Evolutionary conservation across 2,329 filamentous ascomycete species (phyloP), one percentile per base, ranked within the genome.

Genomic region (Geoglossum cookeanum): DNA sequence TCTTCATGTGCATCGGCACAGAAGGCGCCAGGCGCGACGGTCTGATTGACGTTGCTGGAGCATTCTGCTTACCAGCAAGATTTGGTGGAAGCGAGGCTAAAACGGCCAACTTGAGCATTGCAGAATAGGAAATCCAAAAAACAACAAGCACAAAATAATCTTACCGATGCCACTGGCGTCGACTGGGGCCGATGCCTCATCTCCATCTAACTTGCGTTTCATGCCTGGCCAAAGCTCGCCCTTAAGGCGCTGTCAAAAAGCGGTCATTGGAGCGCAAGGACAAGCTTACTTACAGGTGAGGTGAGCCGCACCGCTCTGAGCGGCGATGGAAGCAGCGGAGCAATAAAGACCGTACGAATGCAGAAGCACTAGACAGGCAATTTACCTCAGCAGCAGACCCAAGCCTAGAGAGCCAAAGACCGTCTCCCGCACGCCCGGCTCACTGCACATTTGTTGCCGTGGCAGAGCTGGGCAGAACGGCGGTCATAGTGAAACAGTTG

Each of bases 1-100:
- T 53, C 22, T 53, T 53, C 49, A 53, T 53, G 30, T 53, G 49
- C 49, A 53, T 53, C 33, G 49, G 49, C 29, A 53, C 30, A 53
- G 49, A 53, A 53, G 49, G 49, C 13, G 49, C 49, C 49, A 53
- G 15, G 8, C 49, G 49, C 13, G 49, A 53, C 33, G 30, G 49
- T 37, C 37, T 53, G 30, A 53, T 35, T 53, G 49, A 53, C 22
- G 42, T 45, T 45, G 42, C 22, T 45, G 15, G n/a, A 53, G 49
- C 49, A 53, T 53, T 53, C 49, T 53, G 49, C 30, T 35, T 53
- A 53, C 30, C 32, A 35, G 49, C 35, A n/a, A 30, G 30, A 35
- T 53, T 53, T 37, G 30, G 15, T 32, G 22, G 49, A 53, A 53
- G 49, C 49, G 49, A 53, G 29, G 49, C 49, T 53, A 53, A 45